Percentiles rank a stretch among this genome's conserved stretches.
phyloP scores from a whole-genome alignment of 2,329 filamentous ascomycete genomes.

The Pseudovirgaria hyperparasitica region DNA sequence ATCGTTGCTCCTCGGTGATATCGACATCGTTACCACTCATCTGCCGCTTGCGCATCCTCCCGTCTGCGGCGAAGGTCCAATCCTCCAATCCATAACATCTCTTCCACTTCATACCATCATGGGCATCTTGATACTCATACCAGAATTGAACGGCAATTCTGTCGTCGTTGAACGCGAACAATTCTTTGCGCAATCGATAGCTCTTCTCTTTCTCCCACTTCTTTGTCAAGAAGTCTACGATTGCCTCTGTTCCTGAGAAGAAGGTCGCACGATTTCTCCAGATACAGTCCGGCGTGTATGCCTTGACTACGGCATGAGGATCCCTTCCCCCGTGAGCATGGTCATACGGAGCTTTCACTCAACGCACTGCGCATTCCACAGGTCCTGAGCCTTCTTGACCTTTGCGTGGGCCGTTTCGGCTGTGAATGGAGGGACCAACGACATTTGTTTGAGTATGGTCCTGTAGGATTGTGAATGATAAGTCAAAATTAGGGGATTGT shows the following conservation, averaged over 20 bases:
- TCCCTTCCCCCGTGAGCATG: conserved; percentile 37
- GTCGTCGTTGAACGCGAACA: conserved; percentile 64
- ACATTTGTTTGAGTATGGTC: conserved; percentile 17
- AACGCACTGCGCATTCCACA: conserved; percentile 64
- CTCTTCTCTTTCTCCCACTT: conserved; percentile 65
- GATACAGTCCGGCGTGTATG: conserved; percentile 63
- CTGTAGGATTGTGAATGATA: conserved; percentile 1
- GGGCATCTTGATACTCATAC: conserved; percentile 65
- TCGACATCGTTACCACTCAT: conserved; percentile 65
- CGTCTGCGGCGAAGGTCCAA: conserved; percentile 61
- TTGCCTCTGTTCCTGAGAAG: conserved; percentile 53
- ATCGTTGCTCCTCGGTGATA: conserved; percentile 49
- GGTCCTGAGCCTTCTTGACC: conserved; percentile 71
- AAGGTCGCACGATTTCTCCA: conserved; percentile 72
- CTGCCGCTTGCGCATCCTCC: conserved; percentile 59
- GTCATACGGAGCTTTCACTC: not conserved
- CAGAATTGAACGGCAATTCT: conserved; percentile 84
- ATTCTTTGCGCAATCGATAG: conserved; percentile 68
- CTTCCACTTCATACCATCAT: conserved; percentile 61
- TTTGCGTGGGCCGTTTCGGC: conserved; percentile 58
- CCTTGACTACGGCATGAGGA: conserved; percentile 51
- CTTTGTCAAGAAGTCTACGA: conserved; percentile 52
- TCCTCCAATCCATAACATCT: conserved; percentile 77
- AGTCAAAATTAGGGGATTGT: too few species aligned
- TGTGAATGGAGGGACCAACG: conserved; percentile 58